Conservation (phyloP, 345 rosid species). For the Eutrema japonicum region DNA sequence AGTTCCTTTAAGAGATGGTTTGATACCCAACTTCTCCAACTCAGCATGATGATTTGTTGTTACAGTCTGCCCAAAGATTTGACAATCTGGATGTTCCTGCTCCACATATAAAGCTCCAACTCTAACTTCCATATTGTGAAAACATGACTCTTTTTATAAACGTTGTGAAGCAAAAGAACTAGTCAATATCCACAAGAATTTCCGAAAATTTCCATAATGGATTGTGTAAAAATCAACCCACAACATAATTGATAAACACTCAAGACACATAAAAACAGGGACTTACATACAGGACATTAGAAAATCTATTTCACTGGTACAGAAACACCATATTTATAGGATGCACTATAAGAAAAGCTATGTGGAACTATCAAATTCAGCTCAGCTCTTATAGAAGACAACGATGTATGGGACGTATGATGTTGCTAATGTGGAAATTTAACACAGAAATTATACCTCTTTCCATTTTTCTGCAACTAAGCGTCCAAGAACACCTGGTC, state of each 20-base stretch:
- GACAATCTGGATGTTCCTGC: slow-evolving; percentile 80
- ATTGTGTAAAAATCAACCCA: slow-evolving; percentile 1
- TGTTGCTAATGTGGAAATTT: neutral
- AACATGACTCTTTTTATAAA: slow-evolving; percentile 8
- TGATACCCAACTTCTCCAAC: slow-evolving; percentile 72
- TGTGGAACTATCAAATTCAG: slow-evolving; percentile 7
- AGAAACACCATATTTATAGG: neutral
- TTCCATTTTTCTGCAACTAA: slow-evolving; percentile 89
- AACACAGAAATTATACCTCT: slow-evolving; percentile 51
- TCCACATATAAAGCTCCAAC: slow-evolving; percentile 39
- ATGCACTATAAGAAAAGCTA: neutral
- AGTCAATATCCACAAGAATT: neutral
- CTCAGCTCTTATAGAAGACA: neutral
- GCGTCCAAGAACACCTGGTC: slow-evolving; percentile 98
- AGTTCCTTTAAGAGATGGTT: slow-evolving; percentile 65
- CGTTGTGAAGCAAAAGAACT: neutral
- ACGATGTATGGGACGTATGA: neutral
- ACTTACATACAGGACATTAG: neutral
- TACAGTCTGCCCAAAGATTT: slow-evolving; percentile 81
- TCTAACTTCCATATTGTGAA: slow-evolving; percentile 20
- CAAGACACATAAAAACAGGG: neutral
- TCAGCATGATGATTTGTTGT: slow-evolving; percentile 84
- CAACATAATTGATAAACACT: neutral
- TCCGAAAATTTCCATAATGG: neutral
- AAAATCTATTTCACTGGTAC: neutral